Base-by-base conservation (phyloP, 768 basidiomycete species). In the Suillus ampliporus region DNA sequence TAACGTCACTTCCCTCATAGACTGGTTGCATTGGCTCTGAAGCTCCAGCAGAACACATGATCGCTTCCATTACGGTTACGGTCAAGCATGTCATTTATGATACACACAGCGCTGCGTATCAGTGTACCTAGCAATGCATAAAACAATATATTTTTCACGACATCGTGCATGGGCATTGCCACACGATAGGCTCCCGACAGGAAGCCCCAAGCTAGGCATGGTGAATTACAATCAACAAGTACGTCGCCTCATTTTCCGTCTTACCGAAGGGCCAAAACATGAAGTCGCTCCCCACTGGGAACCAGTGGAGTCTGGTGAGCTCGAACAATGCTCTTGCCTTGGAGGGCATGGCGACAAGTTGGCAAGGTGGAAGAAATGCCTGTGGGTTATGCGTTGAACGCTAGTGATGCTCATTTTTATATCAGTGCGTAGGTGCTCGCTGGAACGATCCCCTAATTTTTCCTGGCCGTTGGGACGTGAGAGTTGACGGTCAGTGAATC, bases 1-100 rank as follows among this genome's bases (percentile, higher is more conserved):
- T 47, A 13, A 40, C 61, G 53, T n/a, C 9, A 10, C 52, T 31
- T 15, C 21, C 35, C n/a, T 61, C 53, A 7, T 66, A 92, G 90
- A 94, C 91, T 0, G 95, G 95, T 23, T 86, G 94, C 9, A 85
- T 91, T 54, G 93, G 94, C 38, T 84, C 81, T 40, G 89, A 92
- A 43, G 93, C 90, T 0, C 96, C 97, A 0, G 88, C 89, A 2
- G 97, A 99, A 65, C 86, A 91, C 71, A 89, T 98, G 69, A 90
- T 98, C 41, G 95, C 93, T 0, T 86, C 88, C 4, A 85, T 96
- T 37, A 84, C 92, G 5, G 77, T 83, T 67, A 11, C 81, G 77
- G 69, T 86, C 84, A 53, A 83, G 79, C 13, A 86, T 85, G 64
- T 84, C 84, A 63, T 85, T 85, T 43, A 85, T 73, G 2, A 84